Percentiles rank a stretch among this genome's conserved stretches.
These are phyloP conservation scores for Barnettozyma sp. DNA, from an alignment of 805 yeast genomes.

Conservation along the genomic window DNA sequence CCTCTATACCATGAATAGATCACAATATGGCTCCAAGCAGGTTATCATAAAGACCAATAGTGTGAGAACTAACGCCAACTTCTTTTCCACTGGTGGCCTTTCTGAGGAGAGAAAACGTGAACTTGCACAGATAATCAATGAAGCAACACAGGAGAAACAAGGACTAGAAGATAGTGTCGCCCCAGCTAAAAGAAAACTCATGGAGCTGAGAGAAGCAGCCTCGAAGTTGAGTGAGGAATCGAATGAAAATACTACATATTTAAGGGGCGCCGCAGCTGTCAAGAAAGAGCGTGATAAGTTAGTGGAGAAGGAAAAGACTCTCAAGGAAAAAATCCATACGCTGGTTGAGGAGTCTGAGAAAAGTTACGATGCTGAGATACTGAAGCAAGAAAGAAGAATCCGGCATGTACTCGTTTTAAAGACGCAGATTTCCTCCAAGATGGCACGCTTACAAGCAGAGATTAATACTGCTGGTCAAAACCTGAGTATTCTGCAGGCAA, in stretches of 20 bases:
- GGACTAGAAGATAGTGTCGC: slow-evolving; percentile 10
- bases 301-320: slow-evolving; percentile 24
- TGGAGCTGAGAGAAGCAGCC: not conserved
- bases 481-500: slow-evolving; percentile 23
- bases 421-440: slow-evolving; percentile 18
- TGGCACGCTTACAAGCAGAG: slow-evolving; percentile 20
- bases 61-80: slow-evolving; percentile 6
- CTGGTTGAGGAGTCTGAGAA: slow-evolving; percentile 33
- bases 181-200: slow-evolving; percentile 5
- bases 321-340: slow-evolving; percentile 27
- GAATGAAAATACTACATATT: slow-evolving; percentile 5
- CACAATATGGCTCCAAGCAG: slow-evolving; percentile 60
- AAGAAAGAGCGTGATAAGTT: slow-evolving; percentile 18
- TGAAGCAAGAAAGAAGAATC: slow-evolving; percentile 28
- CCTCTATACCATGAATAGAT: slow-evolving; percentile 43
- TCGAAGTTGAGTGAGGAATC: not conserved
- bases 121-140: slow-evolving; percentile 13
- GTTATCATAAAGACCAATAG: slow-evolving; percentile 21
- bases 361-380: slow-evolving; percentile 35
- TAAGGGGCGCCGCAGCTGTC: slow-evolving; percentile 8
- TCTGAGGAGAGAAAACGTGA: slow-evolving; percentile 16
- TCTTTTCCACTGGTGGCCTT: slow-evolving; percentile 19
- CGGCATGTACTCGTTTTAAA: slow-evolving; percentile 18
- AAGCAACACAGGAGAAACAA: slow-evolving; percentile 9
- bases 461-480: slow-evolving; percentile 25